Evolutionary conservation across 2,329 filamentous ascomycete species (phyloP).

Genomic region (Fusarium incarnatum): DNA sequence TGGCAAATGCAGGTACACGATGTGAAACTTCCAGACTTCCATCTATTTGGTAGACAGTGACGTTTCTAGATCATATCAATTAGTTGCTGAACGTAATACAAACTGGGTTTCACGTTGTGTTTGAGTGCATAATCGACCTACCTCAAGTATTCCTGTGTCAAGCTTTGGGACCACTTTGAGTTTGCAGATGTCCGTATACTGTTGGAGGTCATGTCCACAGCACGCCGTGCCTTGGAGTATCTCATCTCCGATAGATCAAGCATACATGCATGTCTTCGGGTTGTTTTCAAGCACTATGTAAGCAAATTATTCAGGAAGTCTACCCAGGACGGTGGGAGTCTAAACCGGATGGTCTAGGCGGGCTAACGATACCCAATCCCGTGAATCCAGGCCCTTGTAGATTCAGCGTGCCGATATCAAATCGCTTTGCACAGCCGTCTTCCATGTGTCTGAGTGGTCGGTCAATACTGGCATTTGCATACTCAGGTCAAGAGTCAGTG

Average conservation of each 20-base stretch:
- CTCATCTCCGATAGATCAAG: neutral
- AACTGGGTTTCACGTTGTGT: neutral
- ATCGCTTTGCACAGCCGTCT: constrained; percentile 78
- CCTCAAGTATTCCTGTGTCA: neutral
- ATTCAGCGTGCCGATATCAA: constrained; percentile 66
- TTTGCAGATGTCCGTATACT: neutral
- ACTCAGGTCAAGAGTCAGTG: neutral
- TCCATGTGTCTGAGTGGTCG: constrained; percentile 73
- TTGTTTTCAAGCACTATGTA: neutral
- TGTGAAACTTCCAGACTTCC: neutral
- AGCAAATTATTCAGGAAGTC: neutral
- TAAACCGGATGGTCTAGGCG: constrained; percentile 26
- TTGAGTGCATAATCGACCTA: neutral
- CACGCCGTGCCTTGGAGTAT: neutral
- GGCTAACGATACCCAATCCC: constrained; percentile 36
- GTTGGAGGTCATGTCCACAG: neutral
- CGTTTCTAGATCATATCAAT: neutral
- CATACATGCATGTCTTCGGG: neutral
- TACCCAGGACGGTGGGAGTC: constrained; percentile 38
- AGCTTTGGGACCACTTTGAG: neutral
- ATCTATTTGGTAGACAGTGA: neutral
- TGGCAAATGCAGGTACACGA: neutral
- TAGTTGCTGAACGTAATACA: neutral
- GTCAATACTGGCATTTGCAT: constrained; percentile 5
- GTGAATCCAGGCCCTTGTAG: constrained; percentile 52